Evolutionary conservation across 108 stramenopile genomes (phyloP).

Genomic region (Cyclotella choctawhatcheeana): DNA sequence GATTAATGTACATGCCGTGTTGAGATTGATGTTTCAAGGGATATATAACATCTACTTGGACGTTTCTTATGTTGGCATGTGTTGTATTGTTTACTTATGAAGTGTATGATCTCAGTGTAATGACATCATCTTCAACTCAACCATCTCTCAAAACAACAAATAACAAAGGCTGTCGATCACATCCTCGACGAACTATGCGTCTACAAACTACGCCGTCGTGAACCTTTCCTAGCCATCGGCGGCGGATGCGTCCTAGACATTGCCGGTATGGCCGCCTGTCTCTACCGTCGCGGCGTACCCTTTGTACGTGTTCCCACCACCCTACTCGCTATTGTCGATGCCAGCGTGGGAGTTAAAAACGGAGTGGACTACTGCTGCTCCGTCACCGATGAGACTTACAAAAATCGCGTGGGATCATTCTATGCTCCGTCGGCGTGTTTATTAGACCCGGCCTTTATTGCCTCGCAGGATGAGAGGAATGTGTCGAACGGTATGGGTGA

Average conservation of each 20-base stretch:
- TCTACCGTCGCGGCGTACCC: conserved; percentile 93
- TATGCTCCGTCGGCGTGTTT: conserved; percentile 91
- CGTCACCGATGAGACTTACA: conserved; percentile 87
- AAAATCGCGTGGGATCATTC: conserved; percentile 95
- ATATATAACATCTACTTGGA: too few relatives aligned
- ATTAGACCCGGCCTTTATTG: conserved; percentile 89
- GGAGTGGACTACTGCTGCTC: conserved; percentile 93
- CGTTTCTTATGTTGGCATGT: too few relatives aligned
- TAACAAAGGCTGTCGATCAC: conserved; percentile 69
- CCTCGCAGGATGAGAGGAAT: conserved; percentile 85
- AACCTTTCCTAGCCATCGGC: conserved; percentile 95
- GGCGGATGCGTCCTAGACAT: conserved; percentile 95
- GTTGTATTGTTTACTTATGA: not conserved
- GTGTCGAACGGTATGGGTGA: conserved; percentile 96
- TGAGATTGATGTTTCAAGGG: too few relatives aligned
- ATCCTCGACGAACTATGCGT: conserved; percentile 82
- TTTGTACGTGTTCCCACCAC: conserved; percentile 94
- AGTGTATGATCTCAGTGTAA: not conserved
- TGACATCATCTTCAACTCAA: not conserved
- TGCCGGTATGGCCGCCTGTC: conserved; percentile 94
- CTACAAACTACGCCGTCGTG: conserved; percentile 89
- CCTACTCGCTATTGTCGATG: conserved; percentile 95
- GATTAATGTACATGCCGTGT: too few relatives aligned
- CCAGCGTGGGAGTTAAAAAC: conserved; percentile 97
- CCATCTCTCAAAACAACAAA: not conserved